Base-by-base conservation (phyloP, 1,284 basidiomycete species). In the Ceratobasidium papillatum region DNA sequence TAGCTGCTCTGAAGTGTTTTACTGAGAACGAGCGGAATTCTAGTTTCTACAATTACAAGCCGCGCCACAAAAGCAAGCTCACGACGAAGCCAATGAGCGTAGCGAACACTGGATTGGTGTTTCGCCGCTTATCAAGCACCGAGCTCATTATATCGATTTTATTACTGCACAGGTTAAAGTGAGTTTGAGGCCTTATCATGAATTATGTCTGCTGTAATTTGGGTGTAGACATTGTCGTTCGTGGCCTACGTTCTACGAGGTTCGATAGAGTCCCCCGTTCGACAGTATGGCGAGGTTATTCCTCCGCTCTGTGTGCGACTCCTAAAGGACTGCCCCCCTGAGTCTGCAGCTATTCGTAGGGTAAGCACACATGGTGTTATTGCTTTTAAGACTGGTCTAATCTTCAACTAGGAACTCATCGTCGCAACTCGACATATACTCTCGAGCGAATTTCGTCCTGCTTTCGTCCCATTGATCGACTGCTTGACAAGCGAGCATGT, bases 121-220 rank as follows among this genome's bases (percentile, higher is more conserved):
- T 81, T 89, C 95, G 0, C 85, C 88, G 19, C 58, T 87, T 32
- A 91, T 95, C 71, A 89, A 88, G 79, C 98, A 98, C 81, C 82
- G 89, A 9, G 85, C 88, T 45, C 86, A 93, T 47, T 99, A 96
- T 82, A 88, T 89, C 30, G 97, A 99, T 80, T 92, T 99, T 78
- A 90, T 98, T 77, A 90, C 90, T 74, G 93, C 95, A 0, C 97
- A 99, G 82, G 94, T 98, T 80, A 99, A 96, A 87, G 94, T 93
- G 77, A 59, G 81, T 64, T 71, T 52, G 22, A 47, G 30, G 32
- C 11, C 34, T 47, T 51, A 32, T 45, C 25, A 41, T 43, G 5
- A 22, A 41, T 7, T 36, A 25, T 47, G 64, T 43, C 30, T 68
- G 43, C 43, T 64, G 36, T 75, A 34, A 36, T 11, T 32, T 69